Conservation (phyloP, 2,329 filamentous ascomycete species). For the Clonostachys solani region DNA sequence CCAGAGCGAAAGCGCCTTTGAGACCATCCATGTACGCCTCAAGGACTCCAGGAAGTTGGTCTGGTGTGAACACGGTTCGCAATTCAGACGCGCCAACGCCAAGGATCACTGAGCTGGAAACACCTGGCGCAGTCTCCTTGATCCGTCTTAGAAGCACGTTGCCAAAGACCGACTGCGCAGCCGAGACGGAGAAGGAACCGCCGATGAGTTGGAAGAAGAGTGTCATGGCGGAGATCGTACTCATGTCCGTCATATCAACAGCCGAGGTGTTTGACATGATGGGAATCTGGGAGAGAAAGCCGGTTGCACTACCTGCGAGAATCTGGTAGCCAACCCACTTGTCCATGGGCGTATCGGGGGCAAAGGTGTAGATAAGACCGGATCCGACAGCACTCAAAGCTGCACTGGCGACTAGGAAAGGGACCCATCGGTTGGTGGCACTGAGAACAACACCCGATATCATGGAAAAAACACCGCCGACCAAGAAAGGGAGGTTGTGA, state of each 20-base stretch:
- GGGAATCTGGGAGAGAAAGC: conserved; percentile 37
- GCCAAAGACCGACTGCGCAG: conserved; percentile 46
- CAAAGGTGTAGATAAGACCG: conserved; percentile 33
- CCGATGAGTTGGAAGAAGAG: conserved; percentile 40
- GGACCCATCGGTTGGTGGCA: conserved; percentile 22
- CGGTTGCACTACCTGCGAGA: conserved; percentile 30
- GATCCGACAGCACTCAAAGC: conserved; percentile 28
- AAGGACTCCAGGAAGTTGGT: conserved; percentile 48
- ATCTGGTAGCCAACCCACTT: conserved; percentile 35
- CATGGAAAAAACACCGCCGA: conserved; percentile 17
- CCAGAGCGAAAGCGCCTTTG: conserved; percentile 58
- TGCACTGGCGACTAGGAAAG: conserved; percentile 27
- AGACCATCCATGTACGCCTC: conserved; percentile 59
- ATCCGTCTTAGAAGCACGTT: conserved; percentile 28
- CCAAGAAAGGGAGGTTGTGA: conserved; percentile 20
- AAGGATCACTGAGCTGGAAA: conserved; percentile 29
- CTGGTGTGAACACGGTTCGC: conserved; percentile 23
- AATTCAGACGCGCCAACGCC: conserved; percentile 51
- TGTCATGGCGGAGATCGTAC: conserved; percentile 38
- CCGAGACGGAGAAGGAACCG: conserved; percentile 43
- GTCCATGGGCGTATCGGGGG: conserved; percentile 17
- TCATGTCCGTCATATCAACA: conserved; percentile 33
- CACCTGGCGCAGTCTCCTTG: conserved; percentile 2
- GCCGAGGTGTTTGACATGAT: conserved; percentile 40
- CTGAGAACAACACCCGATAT: conserved; percentile 19